phyloP scores from a whole-genome alignment of 192 early-diverging fungal species.

The Umbelopsis isabellina region DNA sequence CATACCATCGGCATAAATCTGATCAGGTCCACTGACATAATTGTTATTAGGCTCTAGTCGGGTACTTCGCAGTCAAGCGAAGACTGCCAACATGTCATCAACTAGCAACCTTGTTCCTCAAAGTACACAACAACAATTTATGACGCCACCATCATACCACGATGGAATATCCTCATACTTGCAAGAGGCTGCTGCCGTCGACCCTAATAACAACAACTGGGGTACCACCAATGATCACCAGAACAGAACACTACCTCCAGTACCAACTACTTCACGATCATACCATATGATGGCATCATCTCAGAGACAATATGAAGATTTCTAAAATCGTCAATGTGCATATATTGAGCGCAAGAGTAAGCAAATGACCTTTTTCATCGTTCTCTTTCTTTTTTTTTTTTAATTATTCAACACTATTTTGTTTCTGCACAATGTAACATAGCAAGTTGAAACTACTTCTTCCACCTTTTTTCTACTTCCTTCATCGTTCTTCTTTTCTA shows the following conservation, averaged over 20 bases:
- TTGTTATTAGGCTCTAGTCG: slow-evolving; percentile 8
- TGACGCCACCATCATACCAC: slow-evolving; percentile 17
- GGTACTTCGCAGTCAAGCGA: slow-evolving; percentile 13
- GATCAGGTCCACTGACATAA: not conserved
- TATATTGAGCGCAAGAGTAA: slow-evolving; percentile 8
- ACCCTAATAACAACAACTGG: slow-evolving; percentile 13
- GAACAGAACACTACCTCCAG: slow-evolving; percentile 22
- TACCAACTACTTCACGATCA: slow-evolving; percentile 16
- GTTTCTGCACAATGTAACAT: slow-evolving; percentile 23
- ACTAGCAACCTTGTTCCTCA: slow-evolving; percentile 18
- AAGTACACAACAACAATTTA: slow-evolving; percentile 21
- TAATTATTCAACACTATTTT: slow-evolving; percentile 24
- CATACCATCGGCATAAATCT: not conserved
- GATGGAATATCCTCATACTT: slow-evolving; percentile 16
- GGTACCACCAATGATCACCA: slow-evolving; percentile 13
- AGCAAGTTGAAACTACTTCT: slow-evolving; percentile 10
- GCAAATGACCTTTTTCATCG: not conserved
- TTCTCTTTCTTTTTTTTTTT: slow-evolving; percentile 8
- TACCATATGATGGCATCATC: slow-evolving; percentile 19
- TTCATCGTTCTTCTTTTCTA: not conserved
- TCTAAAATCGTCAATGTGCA: slow-evolving; percentile 3
- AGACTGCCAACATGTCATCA: slow-evolving; percentile 17
- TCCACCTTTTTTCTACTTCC: not conserved
- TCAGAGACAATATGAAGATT: slow-evolving; percentile 1
- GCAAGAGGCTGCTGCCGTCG: slow-evolving; percentile 5